A percentile compares a stretch with the other conserved stretches of the same genome.
Evolutionary conservation across 106 monocot genomes (phyloP).

Genomic region (Allium sativum): DNA sequence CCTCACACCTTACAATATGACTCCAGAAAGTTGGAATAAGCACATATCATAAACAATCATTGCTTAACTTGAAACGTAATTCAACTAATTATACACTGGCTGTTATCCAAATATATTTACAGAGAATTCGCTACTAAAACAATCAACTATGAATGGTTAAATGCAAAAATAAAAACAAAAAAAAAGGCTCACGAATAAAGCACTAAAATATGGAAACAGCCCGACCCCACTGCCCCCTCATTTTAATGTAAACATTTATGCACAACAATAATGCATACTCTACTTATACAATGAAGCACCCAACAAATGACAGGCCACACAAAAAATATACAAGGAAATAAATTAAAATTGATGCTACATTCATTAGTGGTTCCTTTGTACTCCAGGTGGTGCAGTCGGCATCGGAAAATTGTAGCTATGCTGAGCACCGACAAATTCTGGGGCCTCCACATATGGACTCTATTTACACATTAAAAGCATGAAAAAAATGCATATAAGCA

Average conservation of each 20-base stretch:
- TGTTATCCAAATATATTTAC: slow-evolving; percentile 13
- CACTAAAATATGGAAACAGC: too few species aligned
- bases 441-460: slow-evolving; percentile 85
- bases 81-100: slow-evolving; percentile 1
- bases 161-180: not conserved
- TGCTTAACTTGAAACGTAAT: too few species aligned
- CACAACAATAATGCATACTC: too few species aligned
- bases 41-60: too few species aligned
- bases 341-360: not conserved
- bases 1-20: too few species aligned
- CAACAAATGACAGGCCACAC: too few species aligned
- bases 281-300: too few species aligned
- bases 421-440: slow-evolving; percentile 29
- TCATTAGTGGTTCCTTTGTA: slow-evolving; percentile 32
- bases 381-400: slow-evolving; percentile 70
- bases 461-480: slow-evolving; percentile 11
- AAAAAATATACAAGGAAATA: too few species aligned
- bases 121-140: not conserved
- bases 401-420: slow-evolving; percentile 42
- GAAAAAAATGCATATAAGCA: slow-evolving; percentile 1
- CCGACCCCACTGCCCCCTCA: too few species aligned
- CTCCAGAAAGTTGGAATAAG: too few species aligned
- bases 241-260: too few species aligned
- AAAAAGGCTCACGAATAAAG: too few species aligned
- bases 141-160: not conserved